Base-by-base conservation (phyloP, 257 asterid genomes). In the Jaltomata sinuosa region DNA sequence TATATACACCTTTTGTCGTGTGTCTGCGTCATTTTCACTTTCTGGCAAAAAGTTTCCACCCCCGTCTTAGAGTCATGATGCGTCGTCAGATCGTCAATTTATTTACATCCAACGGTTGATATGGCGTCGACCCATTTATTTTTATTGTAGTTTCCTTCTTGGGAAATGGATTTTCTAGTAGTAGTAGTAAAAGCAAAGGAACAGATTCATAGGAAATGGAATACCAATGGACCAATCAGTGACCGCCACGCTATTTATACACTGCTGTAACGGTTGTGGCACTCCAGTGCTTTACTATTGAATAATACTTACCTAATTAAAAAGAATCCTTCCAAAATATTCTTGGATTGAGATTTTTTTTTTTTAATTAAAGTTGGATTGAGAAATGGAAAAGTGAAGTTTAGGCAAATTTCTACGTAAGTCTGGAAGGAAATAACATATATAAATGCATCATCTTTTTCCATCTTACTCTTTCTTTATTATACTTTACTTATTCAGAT, bases 11-110 rank as follows among this genome's bases (percentile, higher is more conserved):
- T 8, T 76, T 47, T 47, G 81, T 1, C 11, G 80, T 40, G 36
- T 22, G 55, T 16, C 6, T 50, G 27, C 34, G 62, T 47, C 61
- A 76, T 47, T 8, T 76, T 49, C 42, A n/a, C 62, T 47, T 85
- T 84, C 38, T 40, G 53, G 83, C 38, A 82, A 55, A n/a, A 65
- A 84, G 38, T 74, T 72, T 61, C 80, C 81, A 79, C 82, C 42
- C 14, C 76, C 50, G 67, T 83, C 77, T 34, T 50, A 2, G 11
- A 61, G 80, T 78, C 84, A 85, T 85, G 12, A 25, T 22, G 57
- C 57, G 88, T 55, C 90, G 90, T 90, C 15, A 0, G 89, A 91
- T 91, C 47, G 18, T 29, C 31, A 25, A 25, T 21, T 80, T 81
- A 31, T 32, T 31, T 34, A 6, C 3, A 85, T 86, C 88, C 10